phyloP scores from a whole-genome alignment of 108 stramenopile genomes.

The Nitzschia palea region DNA sequence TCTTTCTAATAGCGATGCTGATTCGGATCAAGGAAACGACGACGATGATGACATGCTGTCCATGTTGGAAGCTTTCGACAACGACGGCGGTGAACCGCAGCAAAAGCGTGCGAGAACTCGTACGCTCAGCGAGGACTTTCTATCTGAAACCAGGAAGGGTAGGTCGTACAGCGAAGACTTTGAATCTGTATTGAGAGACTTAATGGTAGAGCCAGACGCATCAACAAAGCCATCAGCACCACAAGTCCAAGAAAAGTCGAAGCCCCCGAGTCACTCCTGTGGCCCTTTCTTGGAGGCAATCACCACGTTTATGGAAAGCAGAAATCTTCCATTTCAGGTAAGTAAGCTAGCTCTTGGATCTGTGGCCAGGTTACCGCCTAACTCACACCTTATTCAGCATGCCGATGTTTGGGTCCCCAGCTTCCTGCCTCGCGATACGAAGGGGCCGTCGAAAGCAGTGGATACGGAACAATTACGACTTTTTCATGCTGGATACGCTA shows the following conservation, averaged over 20 bases:
- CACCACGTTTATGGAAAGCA: conserved; percentile 39
- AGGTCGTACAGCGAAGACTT: conserved; percentile 40
- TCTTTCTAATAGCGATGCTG: conserved; percentile 5
- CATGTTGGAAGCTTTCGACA: conserved; percentile 3
- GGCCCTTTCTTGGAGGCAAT: conserved; percentile 61
- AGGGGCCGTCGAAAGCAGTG: conserved; percentile 27
- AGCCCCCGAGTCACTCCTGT: conserved; percentile 10
- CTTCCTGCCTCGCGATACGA: conserved; percentile 27
- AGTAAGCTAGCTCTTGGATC: not conserved
- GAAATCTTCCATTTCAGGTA: conserved; percentile 55
- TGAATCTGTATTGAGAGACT: conserved; percentile 21
- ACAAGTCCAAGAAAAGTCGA: not conserved
- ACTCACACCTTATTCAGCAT: conserved; percentile 21
- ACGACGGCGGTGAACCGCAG: not conserved
- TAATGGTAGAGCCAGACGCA: conserved; percentile 12
- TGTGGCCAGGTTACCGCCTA: too few relatives aligned
- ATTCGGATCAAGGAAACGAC: not conserved
- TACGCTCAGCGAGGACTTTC: conserved; percentile 22
- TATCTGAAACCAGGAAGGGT: conserved; percentile 1
- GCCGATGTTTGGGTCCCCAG: conserved; percentile 79
- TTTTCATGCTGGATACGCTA: conserved; percentile 46
- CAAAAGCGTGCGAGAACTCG: conserved; percentile 8
- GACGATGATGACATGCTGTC: conserved; percentile 9
- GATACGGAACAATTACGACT: conserved; percentile 34
- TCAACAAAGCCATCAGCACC: not conserved